Evolutionary conservation across 805 yeast genomes (phyloP), one percentile per base, ranked within the genome.

Genomic region (Metahyphopichia silvanorum): DNA sequence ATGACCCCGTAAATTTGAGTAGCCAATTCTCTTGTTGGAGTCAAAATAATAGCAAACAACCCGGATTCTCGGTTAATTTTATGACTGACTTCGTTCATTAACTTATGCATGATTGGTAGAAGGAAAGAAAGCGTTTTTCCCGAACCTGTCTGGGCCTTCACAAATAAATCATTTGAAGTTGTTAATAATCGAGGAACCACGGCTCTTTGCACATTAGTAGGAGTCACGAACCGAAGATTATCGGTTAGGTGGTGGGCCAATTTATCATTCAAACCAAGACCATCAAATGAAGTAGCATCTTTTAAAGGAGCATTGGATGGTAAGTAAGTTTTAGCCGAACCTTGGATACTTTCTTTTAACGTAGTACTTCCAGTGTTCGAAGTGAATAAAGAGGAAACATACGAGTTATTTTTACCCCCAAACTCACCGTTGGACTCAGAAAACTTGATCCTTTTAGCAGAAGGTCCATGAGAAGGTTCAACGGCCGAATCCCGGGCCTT

Each of bases 91-190:
- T 77, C 76, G 18, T 68, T 59, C 76, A 87, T 76, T 26, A 93
- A 66, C 38, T 77, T 73, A 42, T 85, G 79, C 41, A 91, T 57
- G 14, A 94, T 80, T 1, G 98, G 99, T 23, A 94, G 62, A 3
- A 82, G 65, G 54, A 85, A 94, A 0, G 98, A 81, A 35, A 93
- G 60, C 0, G 99, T 93, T 58, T 93, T 93, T 58, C 99, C 99
- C 0, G 98, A 89, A 33, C 99, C 99, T 0, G 99, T 93, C 60
- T 94, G 97, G 0, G 99, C 96, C 52, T 88, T 94, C 29, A 93
- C 84, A 44, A 93, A 84, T 35, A 88, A 63, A 58, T 93, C 98
- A 20, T 66, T 59, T 18, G 51, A 38, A 13, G 49, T 39, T 11
- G 42, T 35, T 21, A 57, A 34, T 26, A 69, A 44, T 1, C 64